A percentile compares a stretch with the other conserved stretches of the same genome.
phyloP scores from a whole-genome alignment of 2,329 filamentous ascomycete species.

The Exutisphaerella laricina region DNA sequence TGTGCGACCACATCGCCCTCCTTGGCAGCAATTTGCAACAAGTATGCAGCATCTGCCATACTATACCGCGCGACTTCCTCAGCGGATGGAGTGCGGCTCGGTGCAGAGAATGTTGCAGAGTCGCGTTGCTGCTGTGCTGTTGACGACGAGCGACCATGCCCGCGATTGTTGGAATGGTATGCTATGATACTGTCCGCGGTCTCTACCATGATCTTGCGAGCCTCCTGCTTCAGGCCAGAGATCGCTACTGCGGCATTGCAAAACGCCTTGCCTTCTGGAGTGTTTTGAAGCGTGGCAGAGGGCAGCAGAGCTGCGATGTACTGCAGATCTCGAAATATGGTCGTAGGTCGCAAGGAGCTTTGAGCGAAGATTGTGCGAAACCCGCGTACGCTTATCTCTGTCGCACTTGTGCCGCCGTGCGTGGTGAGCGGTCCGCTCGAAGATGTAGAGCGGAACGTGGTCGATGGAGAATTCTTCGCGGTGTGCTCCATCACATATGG shows the following conservation, averaged over 20 bases:
- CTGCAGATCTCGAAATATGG: slow-evolving; percentile 47
- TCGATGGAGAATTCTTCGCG: slow-evolving; percentile 1
- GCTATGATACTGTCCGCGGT: slow-evolving; percentile 64
- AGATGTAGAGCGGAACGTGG: slow-evolving; percentile 1
- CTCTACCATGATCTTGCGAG: slow-evolving; percentile 78
- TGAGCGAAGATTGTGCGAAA: slow-evolving; percentile 40
- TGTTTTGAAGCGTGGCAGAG: slow-evolving; percentile 51
- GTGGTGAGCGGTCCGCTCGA: neutral
- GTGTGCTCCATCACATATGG: slow-evolving; percentile 20
- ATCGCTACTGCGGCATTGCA: slow-evolving; percentile 86
- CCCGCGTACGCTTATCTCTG: slow-evolving; percentile 17
- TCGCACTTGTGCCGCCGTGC: slow-evolving; percentile 1
- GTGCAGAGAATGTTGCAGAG: slow-evolving; percentile 27
- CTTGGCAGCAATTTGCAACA: slow-evolving; percentile 90
- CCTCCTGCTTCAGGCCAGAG: slow-evolving; percentile 79
- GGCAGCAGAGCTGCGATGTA: slow-evolving; percentile 58
- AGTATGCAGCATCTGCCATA: slow-evolving; percentile 74
- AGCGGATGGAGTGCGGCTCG: slow-evolving; percentile 22
- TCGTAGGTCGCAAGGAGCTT: slow-evolving; percentile 40
- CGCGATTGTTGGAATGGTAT: slow-evolving; percentile 62
- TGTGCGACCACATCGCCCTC: slow-evolving; percentile 86
- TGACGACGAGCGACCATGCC: slow-evolving; percentile 29
- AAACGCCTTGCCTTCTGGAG: slow-evolving; percentile 66
- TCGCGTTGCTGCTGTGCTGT: slow-evolving; percentile 32
- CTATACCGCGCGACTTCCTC: slow-evolving; percentile 55